Conservation (phyloP, 495 filamentous ascomycete species). For the Ascobolus immersus region DNA sequence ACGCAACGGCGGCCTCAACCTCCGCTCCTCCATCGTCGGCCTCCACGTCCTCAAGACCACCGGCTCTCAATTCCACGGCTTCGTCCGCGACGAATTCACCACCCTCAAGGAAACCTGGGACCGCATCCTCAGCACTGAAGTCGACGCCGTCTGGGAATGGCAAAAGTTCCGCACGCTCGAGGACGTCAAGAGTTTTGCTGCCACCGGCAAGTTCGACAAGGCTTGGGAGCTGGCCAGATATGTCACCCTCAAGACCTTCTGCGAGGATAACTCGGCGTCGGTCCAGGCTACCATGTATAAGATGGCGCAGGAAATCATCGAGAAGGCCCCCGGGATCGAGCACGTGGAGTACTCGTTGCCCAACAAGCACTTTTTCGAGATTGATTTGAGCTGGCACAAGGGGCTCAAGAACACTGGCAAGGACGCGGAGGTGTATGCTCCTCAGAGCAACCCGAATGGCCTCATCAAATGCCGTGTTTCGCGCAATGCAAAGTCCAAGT, state of each 20-base stretch:
- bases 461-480: conserved; percentile 86
- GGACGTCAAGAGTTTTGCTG: conserved; percentile 40
- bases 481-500: conserved; percentile 23
- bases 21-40: conserved; percentile 44
- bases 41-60: conserved; percentile 88
- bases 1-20: conserved; percentile 32
- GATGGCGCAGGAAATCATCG: conserved; percentile 78
- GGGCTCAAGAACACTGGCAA: conserved; percentile 89
- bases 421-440: conserved; percentile 85
- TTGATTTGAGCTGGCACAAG: conserved; percentile 94
- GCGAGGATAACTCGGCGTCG: conserved; percentile 69
- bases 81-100: conserved; percentile 77
- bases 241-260: conserved; percentile 78
- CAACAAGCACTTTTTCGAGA: conserved; percentile 97
- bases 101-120: conserved; percentile 77
- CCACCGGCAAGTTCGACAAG: conserved; percentile 41
- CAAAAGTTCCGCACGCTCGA: conserved; percentile 36
- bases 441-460: conserved; percentile 78
- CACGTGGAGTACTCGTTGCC: conserved; percentile 62
- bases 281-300: conserved; percentile 98
- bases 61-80: conserved; percentile 88
- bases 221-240: conserved; percentile 49
- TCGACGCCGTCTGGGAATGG: conserved; percentile 71
- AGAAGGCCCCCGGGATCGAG: conserved; percentile 40
- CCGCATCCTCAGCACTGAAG: conserved; percentile 78